Conservation (phyloP, 495 filamentous ascomycete genomes). For the Penicillium mononematosum region DNA sequence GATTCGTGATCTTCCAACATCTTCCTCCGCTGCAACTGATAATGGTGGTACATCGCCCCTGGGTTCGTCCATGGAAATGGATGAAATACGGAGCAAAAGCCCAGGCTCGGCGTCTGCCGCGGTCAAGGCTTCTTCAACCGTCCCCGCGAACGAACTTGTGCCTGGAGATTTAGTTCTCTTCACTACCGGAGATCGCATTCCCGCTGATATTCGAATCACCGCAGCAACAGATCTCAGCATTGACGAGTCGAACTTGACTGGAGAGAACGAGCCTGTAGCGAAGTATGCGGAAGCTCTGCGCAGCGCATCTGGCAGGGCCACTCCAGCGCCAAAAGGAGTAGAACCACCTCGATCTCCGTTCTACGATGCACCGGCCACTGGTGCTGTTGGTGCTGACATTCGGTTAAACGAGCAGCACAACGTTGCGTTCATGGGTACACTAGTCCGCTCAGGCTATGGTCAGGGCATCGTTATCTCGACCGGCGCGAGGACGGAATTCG, state of each 20-base stretch:
- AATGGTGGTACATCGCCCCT: slow-evolving; percentile 23
- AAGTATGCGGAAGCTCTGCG: slow-evolving; percentile 67
- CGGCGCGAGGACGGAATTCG: slow-evolving; percentile 89
- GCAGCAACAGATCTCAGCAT: slow-evolving; percentile 83
- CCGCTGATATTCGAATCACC: slow-evolving; percentile 94
- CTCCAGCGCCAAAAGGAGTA: slow-evolving; percentile 27
- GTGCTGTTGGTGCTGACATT: slow-evolving; percentile 63
- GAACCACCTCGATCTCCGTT: slow-evolving; percentile 55
- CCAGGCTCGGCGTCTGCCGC: slow-evolving; percentile 49
- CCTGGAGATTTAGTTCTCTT: slow-evolving; percentile 91
- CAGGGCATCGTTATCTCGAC: slow-evolving; percentile 95
- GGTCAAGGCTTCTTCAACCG: slow-evolving; percentile 73
- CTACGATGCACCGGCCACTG: slow-evolving; percentile 60
- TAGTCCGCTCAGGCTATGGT: slow-evolving; percentile 94
- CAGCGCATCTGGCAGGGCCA: slow-evolving; percentile 19
- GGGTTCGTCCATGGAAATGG: slow-evolving; percentile 46
- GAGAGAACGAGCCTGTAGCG: slow-evolving; percentile 88
- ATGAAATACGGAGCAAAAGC: slow-evolving; percentile 38
- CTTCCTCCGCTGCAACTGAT: slow-evolving; percentile 22
- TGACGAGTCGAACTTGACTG: slow-evolving; percentile 95
- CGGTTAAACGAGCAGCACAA: slow-evolving; percentile 68
- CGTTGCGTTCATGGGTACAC: slow-evolving; percentile 96
- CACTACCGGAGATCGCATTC: slow-evolving; percentile 92
- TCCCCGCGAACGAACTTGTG: slow-evolving; percentile 82
- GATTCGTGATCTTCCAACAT: slow-evolving; percentile 57